Conservation (phyloP, 2,329 filamentous ascomycete genomes). For the Trichoderma afroharzianum region DNA sequence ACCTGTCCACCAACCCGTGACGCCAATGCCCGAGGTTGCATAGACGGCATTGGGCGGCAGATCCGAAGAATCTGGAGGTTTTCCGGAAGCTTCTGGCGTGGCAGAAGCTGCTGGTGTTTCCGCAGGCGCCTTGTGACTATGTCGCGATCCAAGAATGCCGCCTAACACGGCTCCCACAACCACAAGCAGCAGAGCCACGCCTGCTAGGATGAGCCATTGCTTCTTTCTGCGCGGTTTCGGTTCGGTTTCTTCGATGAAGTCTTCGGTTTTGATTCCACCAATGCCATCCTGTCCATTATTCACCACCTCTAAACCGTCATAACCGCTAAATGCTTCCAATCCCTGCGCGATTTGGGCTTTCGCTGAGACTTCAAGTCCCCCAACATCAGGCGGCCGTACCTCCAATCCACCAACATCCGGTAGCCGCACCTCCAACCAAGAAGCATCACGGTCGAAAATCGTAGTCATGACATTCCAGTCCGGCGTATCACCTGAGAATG, state of each 20-base stretch:
- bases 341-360: background rate
- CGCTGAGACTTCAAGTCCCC: background rate
- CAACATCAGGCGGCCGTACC: background rate
- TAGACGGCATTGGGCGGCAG: background rate
- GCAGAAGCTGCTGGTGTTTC: background rate
- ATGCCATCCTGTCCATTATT: background rate
- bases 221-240: background rate
- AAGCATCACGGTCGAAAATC: background rate
- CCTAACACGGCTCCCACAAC: background rate
- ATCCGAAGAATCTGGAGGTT: background rate
- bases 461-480: background rate
- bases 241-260: background rate
- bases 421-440: background rate
- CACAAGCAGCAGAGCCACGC: background rate
- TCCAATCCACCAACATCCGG: background rate
- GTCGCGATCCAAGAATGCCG: background rate
- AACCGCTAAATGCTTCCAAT: background rate
- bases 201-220: background rate
- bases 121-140: background rate
- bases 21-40: background rate
- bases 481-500: accelerated
- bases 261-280: background rate
- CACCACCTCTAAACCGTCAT: background rate
- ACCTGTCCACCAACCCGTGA: background rate
- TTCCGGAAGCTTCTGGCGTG: background rate